These are phyloP conservation scores for Erythrophleum fordii DNA, from an alignment of 306 rosid species.

Conservation along the genomic window DNA sequence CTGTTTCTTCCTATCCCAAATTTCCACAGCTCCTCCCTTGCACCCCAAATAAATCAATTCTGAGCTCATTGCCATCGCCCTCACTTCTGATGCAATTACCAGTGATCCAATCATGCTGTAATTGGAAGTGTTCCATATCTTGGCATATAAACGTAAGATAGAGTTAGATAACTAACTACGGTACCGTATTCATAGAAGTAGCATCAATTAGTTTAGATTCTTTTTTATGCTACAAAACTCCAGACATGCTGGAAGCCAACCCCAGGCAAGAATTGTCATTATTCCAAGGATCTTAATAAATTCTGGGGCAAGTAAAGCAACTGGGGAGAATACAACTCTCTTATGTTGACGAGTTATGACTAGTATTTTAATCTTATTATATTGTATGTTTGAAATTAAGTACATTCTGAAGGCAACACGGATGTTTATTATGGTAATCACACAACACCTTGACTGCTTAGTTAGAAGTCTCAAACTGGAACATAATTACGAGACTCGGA, in stretches of 20 bases:
- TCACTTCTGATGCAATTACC: slow-evolving; percentile 66
- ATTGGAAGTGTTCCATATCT: slow-evolving; percentile 80
- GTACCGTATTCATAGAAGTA: slow-evolving; percentile 8
- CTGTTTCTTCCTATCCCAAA: slow-evolving; percentile 76
- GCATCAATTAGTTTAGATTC: slow-evolving; percentile 18
- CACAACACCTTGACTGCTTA: not conserved
- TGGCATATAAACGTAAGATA: slow-evolving; percentile 16
- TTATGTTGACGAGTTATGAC: not conserved
- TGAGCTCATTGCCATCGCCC: slow-evolving; percentile 80
- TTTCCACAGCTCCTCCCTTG: slow-evolving; percentile 82
- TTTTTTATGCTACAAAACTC: slow-evolving; percentile 18
- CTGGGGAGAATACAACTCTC: not conserved
- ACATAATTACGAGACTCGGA: not conserved
- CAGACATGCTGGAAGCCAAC: slow-evolving; percentile 6
- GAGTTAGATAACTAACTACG: slow-evolving; percentile 21
- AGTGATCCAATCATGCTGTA: slow-evolving; percentile 67
- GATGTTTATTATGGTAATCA: not conserved
- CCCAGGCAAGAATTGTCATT: slow-evolving; percentile 13
- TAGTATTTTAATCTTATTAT: not conserved
- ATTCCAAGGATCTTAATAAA: not conserved
- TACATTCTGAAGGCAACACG: not conserved
- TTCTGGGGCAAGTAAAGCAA: not conserved
- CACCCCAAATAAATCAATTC: slow-evolving; percentile 83
- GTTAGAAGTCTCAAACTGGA: not conserved
- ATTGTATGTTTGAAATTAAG: not conserved